These are phyloP conservation scores for Wickerhamiella qilinensis DNA, from an alignment of 805 yeast genomes.

Conservation along the genomic window DNA sequence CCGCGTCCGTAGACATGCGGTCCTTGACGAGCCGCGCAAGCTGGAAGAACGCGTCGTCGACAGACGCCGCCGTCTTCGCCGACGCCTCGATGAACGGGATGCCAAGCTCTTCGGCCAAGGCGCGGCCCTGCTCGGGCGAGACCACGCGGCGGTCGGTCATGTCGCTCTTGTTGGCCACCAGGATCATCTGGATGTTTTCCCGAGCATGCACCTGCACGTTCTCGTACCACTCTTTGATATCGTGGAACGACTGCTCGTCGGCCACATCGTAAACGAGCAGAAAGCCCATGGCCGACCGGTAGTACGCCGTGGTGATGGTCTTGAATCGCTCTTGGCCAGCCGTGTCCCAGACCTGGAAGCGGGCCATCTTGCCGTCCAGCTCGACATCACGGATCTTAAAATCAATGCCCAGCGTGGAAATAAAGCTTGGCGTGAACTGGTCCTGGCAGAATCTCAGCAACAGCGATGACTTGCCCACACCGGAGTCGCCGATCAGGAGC, in stretches of 20 bases:
- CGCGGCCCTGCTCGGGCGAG: slow-evolving; percentile 77
- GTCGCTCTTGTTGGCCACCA: slow-evolving; percentile 94
- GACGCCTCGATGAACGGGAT: slow-evolving; percentile 90
- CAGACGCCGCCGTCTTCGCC: slow-evolving; percentile 87
- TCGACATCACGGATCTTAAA: slow-evolving; percentile 55
- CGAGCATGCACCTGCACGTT: slow-evolving; percentile 94
- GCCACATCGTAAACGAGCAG: slow-evolving; percentile 94
- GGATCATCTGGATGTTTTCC: slow-evolving; percentile 84
- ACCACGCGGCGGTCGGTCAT: slow-evolving; percentile 79
- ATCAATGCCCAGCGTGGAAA: slow-evolving; percentile 96
- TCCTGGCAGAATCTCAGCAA: slow-evolving; percentile 92
- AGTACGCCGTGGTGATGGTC: slow-evolving; percentile 93
- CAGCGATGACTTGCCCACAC: slow-evolving; percentile 95
- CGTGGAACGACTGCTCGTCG: slow-evolving; percentile 87
- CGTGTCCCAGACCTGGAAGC: slow-evolving; percentile 98
- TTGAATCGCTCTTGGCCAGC: slow-evolving; percentile 98
- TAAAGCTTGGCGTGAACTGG: slow-evolving; percentile 91
- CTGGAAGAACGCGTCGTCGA: slow-evolving; percentile 79
- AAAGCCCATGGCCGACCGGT: slow-evolving; percentile 98
- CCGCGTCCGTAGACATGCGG: slow-evolving; percentile 36
- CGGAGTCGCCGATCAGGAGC: slow-evolving; percentile 92
- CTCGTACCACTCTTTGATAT: slow-evolving; percentile 86
- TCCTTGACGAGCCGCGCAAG: slow-evolving; percentile 78
- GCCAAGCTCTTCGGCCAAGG: slow-evolving; percentile 69
- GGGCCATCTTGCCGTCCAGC: slow-evolving; percentile 91